These are phyloP conservation scores for Schizochytrium sp. DNA, from an alignment of 108 stramenopile genomes.

Conservation along the genomic window DNA sequence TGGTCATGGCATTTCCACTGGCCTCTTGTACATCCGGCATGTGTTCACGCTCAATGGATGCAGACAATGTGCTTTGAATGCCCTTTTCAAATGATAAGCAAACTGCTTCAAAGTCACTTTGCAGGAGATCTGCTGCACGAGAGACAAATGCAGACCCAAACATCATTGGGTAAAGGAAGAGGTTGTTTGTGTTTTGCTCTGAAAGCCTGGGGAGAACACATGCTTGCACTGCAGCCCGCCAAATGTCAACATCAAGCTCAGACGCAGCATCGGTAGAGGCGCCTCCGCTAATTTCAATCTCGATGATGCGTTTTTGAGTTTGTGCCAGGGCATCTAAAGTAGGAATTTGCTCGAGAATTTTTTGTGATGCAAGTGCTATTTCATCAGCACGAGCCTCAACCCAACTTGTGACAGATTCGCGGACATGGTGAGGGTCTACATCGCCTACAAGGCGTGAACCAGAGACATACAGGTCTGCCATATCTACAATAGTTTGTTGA, in stretches of 20 bases:
- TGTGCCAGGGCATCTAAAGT: neutral
- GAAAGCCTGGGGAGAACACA: neutral
- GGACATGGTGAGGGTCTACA: neutral
- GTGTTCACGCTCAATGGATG: neutral
- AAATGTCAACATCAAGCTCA: neutral
- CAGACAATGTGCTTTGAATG: neutral
- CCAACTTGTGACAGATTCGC: neutral
- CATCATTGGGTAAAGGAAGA: constrained; percentile 29
- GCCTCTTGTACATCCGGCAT: neutral
- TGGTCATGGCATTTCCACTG: neutral
- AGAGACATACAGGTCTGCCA: constrained; percentile 32
- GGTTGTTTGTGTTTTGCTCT: neutral
- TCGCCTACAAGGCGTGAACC: neutral
- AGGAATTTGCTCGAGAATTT: neutral
- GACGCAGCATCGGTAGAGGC: constrained; percentile 15
- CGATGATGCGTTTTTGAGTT: neutral
- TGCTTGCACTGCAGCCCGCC: neutral
- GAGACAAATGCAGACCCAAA: neutral
- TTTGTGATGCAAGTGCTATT: neutral
- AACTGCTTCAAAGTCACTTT: neutral
- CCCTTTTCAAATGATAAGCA: neutral
- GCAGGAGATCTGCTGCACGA: neutral
- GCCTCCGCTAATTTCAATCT: constrained; percentile 13
- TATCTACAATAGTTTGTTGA: constrained; percentile 10
- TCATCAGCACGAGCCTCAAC: neutral